Base-by-base conservation (phyloP, 305 asterid genomes). In the Fraxinus ornus region DNA sequence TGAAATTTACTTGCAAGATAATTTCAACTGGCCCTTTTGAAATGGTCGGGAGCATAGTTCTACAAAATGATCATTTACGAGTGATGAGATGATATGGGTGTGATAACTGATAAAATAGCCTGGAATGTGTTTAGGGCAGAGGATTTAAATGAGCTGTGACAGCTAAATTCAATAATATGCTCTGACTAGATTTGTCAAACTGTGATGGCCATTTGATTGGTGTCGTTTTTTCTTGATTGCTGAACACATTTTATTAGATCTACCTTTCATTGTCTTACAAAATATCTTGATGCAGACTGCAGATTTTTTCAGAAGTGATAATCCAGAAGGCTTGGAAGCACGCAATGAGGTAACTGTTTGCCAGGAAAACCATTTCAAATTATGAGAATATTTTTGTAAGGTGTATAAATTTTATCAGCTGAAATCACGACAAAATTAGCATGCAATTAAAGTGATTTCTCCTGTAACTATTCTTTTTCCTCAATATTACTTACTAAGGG, bases 241-340 rank as follows among this genome's bases (percentile, higher is more conserved):
- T 33, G n/a, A 78, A 68, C 37, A 28, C 13, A 13, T 68, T 26
- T 30, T 28, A 84, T 70, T 83, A 71, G 35, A 82, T 36, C 39
- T 21, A 71, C 85, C 75, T 49, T 71, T 80, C 73, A 71, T 66
- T 62, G 36, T 76, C 30, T 78, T 22, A 24, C 88, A 81, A 79
- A 79, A 62, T 82, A 89, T 74, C 81, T 85, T 84, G 83, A 79
- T 84, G 88, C 89, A 96, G 98, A 33, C 95, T 62, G 99, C 99
- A 83, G 99, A 96, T 86, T 96, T 96, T 85, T 96, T 96, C 88
- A 92, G 99, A 87, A 97, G 92, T 72, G 99, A 96, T 88, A 96
- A 94, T 87, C 93, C 97, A 35, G 99, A 96, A 89, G 99, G 99
- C 86, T 36, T 94, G 85, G 98, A 96, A 91, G 98, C 99, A 39